phyloP scores from a whole-genome alignment of 805 yeast species.

The Pichia membranifaciens region DNA sequence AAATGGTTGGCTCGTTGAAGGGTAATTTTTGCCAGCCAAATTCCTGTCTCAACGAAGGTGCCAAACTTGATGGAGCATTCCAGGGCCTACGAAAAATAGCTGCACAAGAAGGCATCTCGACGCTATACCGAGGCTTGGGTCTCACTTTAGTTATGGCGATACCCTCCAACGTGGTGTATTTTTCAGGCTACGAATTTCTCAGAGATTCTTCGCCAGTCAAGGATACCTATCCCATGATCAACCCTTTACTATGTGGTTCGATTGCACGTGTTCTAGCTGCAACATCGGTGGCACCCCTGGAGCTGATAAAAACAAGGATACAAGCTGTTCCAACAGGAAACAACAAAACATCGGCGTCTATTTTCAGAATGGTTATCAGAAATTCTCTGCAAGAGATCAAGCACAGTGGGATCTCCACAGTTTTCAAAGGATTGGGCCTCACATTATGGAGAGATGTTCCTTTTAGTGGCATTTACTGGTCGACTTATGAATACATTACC shows the following conservation, averaged over 20 bases:
- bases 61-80: slow-evolving; percentile 57
- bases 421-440: slow-evolving; percentile 80
- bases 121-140: slow-evolving; percentile 87
- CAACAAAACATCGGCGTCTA: slow-evolving; percentile 29
- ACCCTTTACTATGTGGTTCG: slow-evolving; percentile 83
- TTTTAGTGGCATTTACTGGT: slow-evolving; percentile 93
- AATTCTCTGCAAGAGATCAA: slow-evolving; percentile 38
- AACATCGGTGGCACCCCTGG: slow-evolving; percentile 79
- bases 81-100: slow-evolving; percentile 67
- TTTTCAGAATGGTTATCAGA: slow-evolving; percentile 41
- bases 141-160: slow-evolving; percentile 81
- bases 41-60: slow-evolving; percentile 36
- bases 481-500: slow-evolving; percentile 59
- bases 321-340: slow-evolving; percentile 68
- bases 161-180: slow-evolving; percentile 90
- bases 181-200: slow-evolving; percentile 85
- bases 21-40: slow-evolving; percentile 28
- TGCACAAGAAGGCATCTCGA: slow-evolving; percentile 62
- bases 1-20: slow-evolving; percentile 23
- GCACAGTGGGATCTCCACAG: slow-evolving; percentile 50
- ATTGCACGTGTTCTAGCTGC: slow-evolving; percentile 80
- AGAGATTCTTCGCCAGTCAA: slow-evolving; percentile 65
- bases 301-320: slow-evolving; percentile 77
- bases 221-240: slow-evolving; percentile 33
- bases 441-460: slow-evolving; percentile 98